Evolutionary conservation across 768 basidiomycete genomes (phyloP), one percentile per base, ranked within the genome.

Genomic region (Leucocoprinus leucothites): DNA sequence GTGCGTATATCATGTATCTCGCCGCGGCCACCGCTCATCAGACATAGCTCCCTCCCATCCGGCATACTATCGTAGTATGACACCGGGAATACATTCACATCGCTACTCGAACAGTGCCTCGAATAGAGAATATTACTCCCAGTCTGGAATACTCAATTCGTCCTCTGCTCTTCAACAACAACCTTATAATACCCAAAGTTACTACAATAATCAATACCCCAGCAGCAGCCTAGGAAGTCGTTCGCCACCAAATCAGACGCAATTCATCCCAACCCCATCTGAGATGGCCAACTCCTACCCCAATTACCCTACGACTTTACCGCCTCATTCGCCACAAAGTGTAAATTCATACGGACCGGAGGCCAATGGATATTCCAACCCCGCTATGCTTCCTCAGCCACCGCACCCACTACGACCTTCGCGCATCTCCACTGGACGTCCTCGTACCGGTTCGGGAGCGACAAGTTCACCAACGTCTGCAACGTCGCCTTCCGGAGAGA

Each of bases 401-500:
- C 63, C 61, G 51, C 65, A 69, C 5, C 63, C 66, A 48, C 68
- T 66, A 43, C 70, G 70, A 13, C 66, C 71, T 19, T 65, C 63
- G 61, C 78, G 64, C 61, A 71, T 71, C 69, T 72, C 65, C 55
- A 78, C 70, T 51, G 69, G 67, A 54, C 74, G 76, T 59, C 76
- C 67, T 61, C 70, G 60, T 61, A 74, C 74, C 57, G 60, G 77
- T 61, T 57, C 63, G 35, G 64, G 63, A 36, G 53, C 63, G 42
- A 65, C 60, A 56, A 61, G 67, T 34, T 72, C 76, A 22, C 71
- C 74, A 35, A 66, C 67, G 35, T 67, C 72, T 18, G 62, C 68
- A 35, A 64, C 73, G 42, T 75, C 74, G 55, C 70, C 78, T 51
- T 69, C 75, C 45, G 79, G 78, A 47, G 87, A 89, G 64, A 82